Evolutionary conservation across 345 rosid species (phyloP), one percentile per base, ranked within the genome.

Genomic region (Aquilaria yunnanensis): DNA sequence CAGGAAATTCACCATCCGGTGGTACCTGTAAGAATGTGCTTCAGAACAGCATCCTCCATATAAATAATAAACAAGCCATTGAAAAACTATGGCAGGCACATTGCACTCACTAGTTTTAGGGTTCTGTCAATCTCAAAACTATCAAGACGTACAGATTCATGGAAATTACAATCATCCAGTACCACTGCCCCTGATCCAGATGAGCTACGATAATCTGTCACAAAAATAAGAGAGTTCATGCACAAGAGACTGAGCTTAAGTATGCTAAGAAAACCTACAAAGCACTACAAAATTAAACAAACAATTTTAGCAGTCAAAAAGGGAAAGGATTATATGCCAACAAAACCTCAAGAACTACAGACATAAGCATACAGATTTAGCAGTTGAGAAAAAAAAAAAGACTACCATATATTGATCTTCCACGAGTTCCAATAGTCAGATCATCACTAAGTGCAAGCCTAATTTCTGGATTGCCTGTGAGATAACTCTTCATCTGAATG

Each of bases 1-100:
- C 99, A 56, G 99, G 96, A 71, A 94, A 94, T 75, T 94, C 99
- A 66, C 99, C 99, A 73, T 90, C 99, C 37, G 99, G 96, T n/a
- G 99, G 96, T 56, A 94, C 88, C 99, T 91, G 80, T 23, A 23
- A 72, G 75, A 60, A 71, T 53, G 68, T 23, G 23, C 23, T 23
- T 23, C 23, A 23, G 23, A 23, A 23, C 23, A 23, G 23, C 23
- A 23, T 23, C 23, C 23, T 23, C 23, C 23, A 23, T 23, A 23
- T 23, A 23, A 23, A 23, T 23, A 23, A 54, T 47, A 55, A 62
- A 70, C 70, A 33, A 32, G 61, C 47, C 60, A 68, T 54, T 63
- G 56, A 33, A 63, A 50, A 23, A 23, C 23, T 23, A 23, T 23
- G 23, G 23, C 23, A 23, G 23, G 23, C 23, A 23, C 23, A 23